phyloP scores from a whole-genome alignment of 2,329 filamentous ascomycete species.

The Hypoxylon sp. region DNA sequence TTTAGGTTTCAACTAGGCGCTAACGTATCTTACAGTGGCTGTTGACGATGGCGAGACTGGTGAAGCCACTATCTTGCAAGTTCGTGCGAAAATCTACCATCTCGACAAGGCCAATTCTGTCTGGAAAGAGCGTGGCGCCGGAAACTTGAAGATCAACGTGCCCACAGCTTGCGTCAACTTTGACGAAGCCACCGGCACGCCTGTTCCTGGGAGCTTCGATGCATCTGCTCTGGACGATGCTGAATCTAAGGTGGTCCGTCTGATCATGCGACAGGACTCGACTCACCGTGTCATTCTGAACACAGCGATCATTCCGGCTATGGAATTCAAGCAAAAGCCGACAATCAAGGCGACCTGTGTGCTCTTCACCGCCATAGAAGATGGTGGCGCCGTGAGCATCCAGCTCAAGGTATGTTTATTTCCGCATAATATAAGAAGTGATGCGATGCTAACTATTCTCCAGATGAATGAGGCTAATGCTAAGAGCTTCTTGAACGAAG shows the following conservation, averaged over 20 bases:
- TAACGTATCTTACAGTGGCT: constrained; percentile 61
- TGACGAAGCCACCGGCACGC: constrained; percentile 62
- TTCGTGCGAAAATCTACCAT: constrained; percentile 87
- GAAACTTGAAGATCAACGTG: constrained; percentile 87
- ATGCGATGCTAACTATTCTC: constrained; percentile 32
- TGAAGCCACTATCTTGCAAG: constrained; percentile 80
- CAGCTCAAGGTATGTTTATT: constrained; percentile 68
- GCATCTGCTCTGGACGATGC: constrained; percentile 65
- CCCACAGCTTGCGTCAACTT: constrained; percentile 69
- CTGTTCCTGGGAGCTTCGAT: constrained; percentile 69
- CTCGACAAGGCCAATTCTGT: constrained; percentile 76
- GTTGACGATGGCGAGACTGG: constrained; percentile 90
- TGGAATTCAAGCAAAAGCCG: constrained; percentile 84
- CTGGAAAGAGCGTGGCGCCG: constrained; percentile 92
- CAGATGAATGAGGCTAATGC: constrained; percentile 68
- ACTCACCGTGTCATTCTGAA: constrained; percentile 90
- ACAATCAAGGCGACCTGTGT: constrained; percentile 79
- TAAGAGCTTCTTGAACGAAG: constrained; percentile 65
- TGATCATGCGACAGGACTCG: constrained; percentile 93
- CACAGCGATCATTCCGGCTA: constrained; percentile 80
- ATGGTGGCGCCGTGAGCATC: constrained; percentile 67
- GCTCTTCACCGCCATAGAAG: constrained; percentile 74
- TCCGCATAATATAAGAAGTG: not conserved
- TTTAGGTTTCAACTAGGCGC: constrained; percentile 47
- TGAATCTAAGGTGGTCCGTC: constrained; percentile 71